Conservation (phyloP, 2,329 filamentous ascomycete species). For the Coniosporium tulheliwenetii region DNA sequence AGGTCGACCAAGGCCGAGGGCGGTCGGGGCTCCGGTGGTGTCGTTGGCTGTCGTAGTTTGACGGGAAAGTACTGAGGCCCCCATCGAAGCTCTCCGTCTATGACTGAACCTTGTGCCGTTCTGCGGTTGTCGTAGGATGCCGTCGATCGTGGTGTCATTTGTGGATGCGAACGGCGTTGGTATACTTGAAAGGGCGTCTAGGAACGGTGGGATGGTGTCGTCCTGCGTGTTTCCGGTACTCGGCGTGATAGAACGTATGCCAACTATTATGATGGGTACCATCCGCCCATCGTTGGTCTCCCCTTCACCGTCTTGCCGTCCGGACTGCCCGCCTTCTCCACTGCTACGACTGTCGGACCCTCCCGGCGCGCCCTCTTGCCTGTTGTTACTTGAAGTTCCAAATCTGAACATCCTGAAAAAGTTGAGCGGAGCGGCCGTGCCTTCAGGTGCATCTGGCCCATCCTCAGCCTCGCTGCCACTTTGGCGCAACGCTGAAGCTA, state of each 20-base stretch:
- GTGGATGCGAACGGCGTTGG: conserved; percentile 29
- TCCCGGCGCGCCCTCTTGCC: conserved; percentile 6
- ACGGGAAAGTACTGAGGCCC: conserved; percentile 32
- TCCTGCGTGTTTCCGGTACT: conserved; percentile 25
- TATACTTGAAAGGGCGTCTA: conserved; percentile 34
- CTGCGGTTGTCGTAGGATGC: conserved; percentile 36
- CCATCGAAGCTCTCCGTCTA: conserved; percentile 37
- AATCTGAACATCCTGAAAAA: conserved; percentile 57
- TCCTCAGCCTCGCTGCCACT: conserved; percentile 23
- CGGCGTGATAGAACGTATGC: conserved; percentile 49
- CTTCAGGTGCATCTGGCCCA: conserved; percentile 14
- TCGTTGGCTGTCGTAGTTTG: conserved; percentile 37
- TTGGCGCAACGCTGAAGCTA: conserved; percentile 39
- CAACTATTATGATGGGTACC: conserved; percentile 54
- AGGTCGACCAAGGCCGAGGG: conserved; percentile 24
- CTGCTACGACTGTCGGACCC: conserved; percentile 9
- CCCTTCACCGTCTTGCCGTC: conserved; percentile 11
- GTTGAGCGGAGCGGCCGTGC: conserved; percentile 41
- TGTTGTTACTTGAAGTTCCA: conserved; percentile 30
- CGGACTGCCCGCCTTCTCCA: conserved; percentile 1
- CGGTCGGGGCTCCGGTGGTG: conserved; percentile 32
- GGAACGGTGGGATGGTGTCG: conserved; percentile 30
- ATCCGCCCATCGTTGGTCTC: conserved; percentile 39
- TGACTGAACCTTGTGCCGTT: conserved; percentile 38
- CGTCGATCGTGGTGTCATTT: conserved; percentile 32